These are phyloP conservation scores for Zhuliangozyma blackwelliae DNA, from an alignment of 1,139 yeast species.

Conservation along the genomic window DNA sequence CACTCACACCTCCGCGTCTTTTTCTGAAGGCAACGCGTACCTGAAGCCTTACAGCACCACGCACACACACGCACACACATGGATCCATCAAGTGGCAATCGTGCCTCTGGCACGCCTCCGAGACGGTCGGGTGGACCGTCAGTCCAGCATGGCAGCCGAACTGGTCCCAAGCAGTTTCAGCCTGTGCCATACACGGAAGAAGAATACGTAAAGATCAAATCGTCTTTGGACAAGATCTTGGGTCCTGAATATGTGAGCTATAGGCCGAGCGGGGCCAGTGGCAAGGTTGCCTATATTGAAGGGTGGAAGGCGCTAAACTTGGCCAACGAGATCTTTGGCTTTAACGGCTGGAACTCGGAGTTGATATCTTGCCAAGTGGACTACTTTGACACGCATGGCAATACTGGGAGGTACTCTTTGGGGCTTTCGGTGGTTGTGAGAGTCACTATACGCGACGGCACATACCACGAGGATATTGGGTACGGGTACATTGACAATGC, in stretches of 20 bases:
- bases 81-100: too few relatives aligned
- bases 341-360: conserved; percentile 78
- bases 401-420: conserved; percentile 50
- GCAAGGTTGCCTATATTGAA: conserved; percentile 65
- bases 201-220: conserved; percentile 38
- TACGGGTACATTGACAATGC: conserved; percentile 77
- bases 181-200: conserved; percentile 34
- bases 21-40: too few relatives aligned
- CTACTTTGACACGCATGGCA: conserved; percentile 59
- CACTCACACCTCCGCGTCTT: too few relatives aligned
- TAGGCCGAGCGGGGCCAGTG: conserved; percentile 75
- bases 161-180: conserved; percentile 10
- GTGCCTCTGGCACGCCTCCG: too few relatives aligned
- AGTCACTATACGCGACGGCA: conserved; percentile 68
- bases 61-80: too few relatives aligned
- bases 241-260: conserved; percentile 91
- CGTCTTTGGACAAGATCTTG: conserved; percentile 53
- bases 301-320: conserved; percentile 79
- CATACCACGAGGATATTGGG: conserved; percentile 77
- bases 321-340: conserved; percentile 79
- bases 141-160: conserved; percentile 1
- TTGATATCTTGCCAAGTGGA: conserved; percentile 64
- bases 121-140: conserved; percentile 3
- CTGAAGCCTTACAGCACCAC: too few relatives aligned
- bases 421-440: conserved; percentile 72